Base-by-base conservation (phyloP, 2,329 filamentous ascomycete genomes). In the Fusarium sp. region DNA sequence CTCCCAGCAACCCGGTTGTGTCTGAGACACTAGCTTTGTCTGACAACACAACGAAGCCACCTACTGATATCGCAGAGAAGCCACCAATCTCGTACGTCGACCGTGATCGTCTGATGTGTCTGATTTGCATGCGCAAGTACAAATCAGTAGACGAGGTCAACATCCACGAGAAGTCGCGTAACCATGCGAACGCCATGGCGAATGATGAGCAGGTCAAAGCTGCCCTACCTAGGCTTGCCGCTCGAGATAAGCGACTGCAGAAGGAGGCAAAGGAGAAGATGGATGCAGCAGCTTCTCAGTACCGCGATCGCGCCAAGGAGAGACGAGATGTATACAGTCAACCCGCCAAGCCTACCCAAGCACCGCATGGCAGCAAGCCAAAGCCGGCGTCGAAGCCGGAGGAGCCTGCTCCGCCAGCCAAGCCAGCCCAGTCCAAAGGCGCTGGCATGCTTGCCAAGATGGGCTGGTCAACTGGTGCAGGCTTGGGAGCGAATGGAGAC, bases 381-480 rank as follows among this genome's bases (percentile, higher is more conserved):
- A 51, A 51, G 46, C 46, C 46, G 3, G 49, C 64, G 13, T 25
- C 68, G 8, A 71, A 73, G 55, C 31, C 58, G 23, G 73, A 76
- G 4, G 72, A 72, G 13, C 55, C 46, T 3, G 63, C 70, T 6
- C 64, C 64, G 11, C 58, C 73, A 3, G 49, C 64, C 10, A 76
- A 75, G 31, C 79, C 83, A 6, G 76, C 77, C 54, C 79, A 82
- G 64, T 89, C 87, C 34, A 91, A 90, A 77, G 89, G 90, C 11
- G 88, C 88, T 0, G 87, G 87, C 3, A 83, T 92, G 74, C 81
- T 93, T 38, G 87, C 88, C 38, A 92, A 92, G 81, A 91, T 91
- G 87, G 90, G 90, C 25, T 92, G 90, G 90, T 87, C 81, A 20
- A 82, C 84, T 1, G 90, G 90, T 8, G 83, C 85, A 61, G 90